Conservation (phyloP, 2,329 filamentous ascomycete species). For the Colletotrichum godetiae region DNA sequence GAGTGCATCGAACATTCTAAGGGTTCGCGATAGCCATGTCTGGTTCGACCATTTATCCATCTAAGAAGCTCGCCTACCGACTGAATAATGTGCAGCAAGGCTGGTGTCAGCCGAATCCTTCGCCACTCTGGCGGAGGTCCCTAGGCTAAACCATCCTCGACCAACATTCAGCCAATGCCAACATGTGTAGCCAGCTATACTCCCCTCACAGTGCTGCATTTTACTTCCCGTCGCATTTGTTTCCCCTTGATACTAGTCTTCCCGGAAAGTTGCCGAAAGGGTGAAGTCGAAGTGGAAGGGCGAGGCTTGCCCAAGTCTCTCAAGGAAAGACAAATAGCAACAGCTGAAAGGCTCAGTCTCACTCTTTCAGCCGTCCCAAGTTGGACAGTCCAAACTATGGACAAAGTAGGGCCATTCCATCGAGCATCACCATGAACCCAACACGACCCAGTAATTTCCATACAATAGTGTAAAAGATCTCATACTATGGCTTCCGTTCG, state of each 20-base stretch:
- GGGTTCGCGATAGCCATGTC: too few relatives aligned
- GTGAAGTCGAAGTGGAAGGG: not conserved
- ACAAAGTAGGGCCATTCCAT: not conserved
- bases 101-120: not conserved
- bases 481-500: not conserved
- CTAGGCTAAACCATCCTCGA: not conserved
- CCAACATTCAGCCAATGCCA: not conserved
- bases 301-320: not conserved
- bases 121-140: not conserved
- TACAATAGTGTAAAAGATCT: not conserved
- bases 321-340: not conserved
- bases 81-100: not conserved
- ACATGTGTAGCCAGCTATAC: not conserved
- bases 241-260: not conserved
- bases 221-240: not conserved
- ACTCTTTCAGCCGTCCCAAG: not conserved
- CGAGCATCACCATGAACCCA: not conserved
- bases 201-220: not conserved
- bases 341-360: not conserved
- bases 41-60: too few relatives aligned
- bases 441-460: not conserved
- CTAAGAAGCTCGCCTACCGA: not conserved
- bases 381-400: not conserved
- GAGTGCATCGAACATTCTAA: too few relatives aligned
- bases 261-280: not conserved